phyloP scores from a whole-genome alignment of 768 basidiomycete species.

The Clathrus columnatus region DNA sequence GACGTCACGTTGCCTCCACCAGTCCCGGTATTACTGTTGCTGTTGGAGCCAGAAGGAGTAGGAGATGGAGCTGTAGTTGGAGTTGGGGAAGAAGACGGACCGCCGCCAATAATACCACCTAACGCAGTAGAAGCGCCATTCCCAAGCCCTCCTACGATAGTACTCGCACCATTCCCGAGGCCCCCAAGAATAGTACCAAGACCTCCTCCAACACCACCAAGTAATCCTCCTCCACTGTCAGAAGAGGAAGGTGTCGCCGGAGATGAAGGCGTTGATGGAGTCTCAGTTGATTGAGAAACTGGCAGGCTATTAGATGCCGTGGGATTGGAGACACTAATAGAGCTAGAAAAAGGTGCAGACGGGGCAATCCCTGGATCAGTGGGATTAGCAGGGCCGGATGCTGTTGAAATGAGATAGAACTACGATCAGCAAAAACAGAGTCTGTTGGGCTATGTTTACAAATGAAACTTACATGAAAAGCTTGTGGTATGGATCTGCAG shows the following conservation, averaged over 20 bases:
- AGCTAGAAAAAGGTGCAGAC: background rate
- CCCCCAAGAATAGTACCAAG: background rate
- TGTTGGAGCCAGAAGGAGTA: too few species aligned
- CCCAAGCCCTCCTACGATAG: background rate
- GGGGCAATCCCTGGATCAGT: background rate
- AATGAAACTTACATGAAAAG: background rate
- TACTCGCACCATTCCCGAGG: background rate
- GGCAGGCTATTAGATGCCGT: background rate
- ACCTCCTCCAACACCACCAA: background rate
- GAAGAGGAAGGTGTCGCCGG: background rate
- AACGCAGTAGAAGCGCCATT: background rate
- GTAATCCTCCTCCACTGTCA: background rate
- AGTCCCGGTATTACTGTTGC: too few species aligned
- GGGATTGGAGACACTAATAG: background rate
- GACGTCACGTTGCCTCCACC: too few species aligned
- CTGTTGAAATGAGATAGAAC: background rate
- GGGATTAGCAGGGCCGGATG: background rate
- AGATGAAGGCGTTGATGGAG: background rate
- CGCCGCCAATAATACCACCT: background rate
- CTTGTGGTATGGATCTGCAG: background rate
- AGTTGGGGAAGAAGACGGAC: slow-evolving; percentile 1
- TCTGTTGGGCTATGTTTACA: too few species aligned
- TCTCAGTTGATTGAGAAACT: background rate
- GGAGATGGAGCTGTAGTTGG: background rate
- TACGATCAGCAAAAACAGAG: too few species aligned